Evolutionary conservation across 805 yeast species (phyloP), one percentile per base, ranked within the genome.

Genomic region (Candida saitoana): DNA sequence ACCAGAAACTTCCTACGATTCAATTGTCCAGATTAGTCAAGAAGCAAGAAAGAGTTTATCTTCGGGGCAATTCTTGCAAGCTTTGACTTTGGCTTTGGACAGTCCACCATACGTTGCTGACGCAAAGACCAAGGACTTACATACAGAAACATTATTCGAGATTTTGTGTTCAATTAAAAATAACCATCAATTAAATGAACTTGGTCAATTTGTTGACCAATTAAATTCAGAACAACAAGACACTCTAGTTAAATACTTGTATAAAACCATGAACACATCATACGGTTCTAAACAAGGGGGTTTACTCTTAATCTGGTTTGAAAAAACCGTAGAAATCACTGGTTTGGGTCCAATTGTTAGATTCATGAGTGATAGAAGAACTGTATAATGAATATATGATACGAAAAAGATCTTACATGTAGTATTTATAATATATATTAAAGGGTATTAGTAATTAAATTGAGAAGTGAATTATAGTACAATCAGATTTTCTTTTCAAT

Each of bases 301-400:
- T 36, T 73, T 83, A 36, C 63, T 93, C 51, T 76, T 93, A 52
- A 79, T 84, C 24, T 93, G 99, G 99, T 87, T 84, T 59, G 97
- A 91, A 52, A 89, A 88, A 65, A 78, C 91, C 15, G 82, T 87
- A 29, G 95, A 84, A 47, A 67, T 77, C 16, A 79, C 90, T 12
- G 98, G 98, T 15, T 82, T 84, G 57, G 96, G 96, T 9, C 86
- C 96, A 34, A 82, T 93, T 51, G 86, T 86, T 39, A 80, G 96
- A 52, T 89, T 80, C 62, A 73, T 89, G 63, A 78, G 88, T 34
- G 98, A 91, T 65, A 79, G 95, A 67, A 77, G 93, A 59, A 77
- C 87, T 4, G 83, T 29, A 29, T 29, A 29, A 14, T 14, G 32
- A 29, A 29, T 29, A 29, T 6, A 29, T 29, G 32, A 29, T 5